Base-by-base conservation (phyloP, 1,284 basidiomycete genomes). In the Ustilago tritici region DNA sequence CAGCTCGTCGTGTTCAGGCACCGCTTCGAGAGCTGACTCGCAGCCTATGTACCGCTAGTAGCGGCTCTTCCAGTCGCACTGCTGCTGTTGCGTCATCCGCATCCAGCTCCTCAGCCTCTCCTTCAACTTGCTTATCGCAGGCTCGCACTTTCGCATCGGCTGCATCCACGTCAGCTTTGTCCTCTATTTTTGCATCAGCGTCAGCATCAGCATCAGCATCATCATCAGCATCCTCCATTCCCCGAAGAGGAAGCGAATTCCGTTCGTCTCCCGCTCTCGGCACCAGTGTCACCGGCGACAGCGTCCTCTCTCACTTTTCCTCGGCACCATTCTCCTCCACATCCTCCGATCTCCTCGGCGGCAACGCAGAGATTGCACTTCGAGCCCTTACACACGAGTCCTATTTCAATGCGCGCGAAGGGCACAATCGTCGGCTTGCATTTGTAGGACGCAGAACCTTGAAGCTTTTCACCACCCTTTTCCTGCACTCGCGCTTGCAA, bases 351-450 rank as follows among this genome's bases (percentile, higher is more conserved):
- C 68, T 82, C 8, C 50, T 82, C n/a, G 81, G 75, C 17, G 47
- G 55, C 15, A 75, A 82, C 32, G 71, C 70, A 31, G 70, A 65
- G 15, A 64, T 85, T 11, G 79, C 79, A 15, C 63, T 70, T 14
- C 70, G 79, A 34, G 77, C 80, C 5, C 66, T 84, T 11, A 85
- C 84, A 12, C 83, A 85, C 65, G 83, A 84, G 56, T 82, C 79
- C 56, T 83, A 76, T 54, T 67, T 69, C 36, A 70, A 79, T 47
- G 79, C 74, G 28, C 49, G 72, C 31, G 63, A 79, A 35, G 82
- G 81, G 8, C 82, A 85, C 56, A 85, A 84, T 47, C 69, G 84
- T 2, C 63, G 84, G 31, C 70, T 85, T 6, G 78, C 81, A 4
- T 85, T 85, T 55, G 61, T 85, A 4, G 82, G 82, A 59, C 79